These are phyloP conservation scores for Cyberlindnera sargentensis DNA, from an alignment of 805 yeast species.

Conservation along the genomic window DNA sequence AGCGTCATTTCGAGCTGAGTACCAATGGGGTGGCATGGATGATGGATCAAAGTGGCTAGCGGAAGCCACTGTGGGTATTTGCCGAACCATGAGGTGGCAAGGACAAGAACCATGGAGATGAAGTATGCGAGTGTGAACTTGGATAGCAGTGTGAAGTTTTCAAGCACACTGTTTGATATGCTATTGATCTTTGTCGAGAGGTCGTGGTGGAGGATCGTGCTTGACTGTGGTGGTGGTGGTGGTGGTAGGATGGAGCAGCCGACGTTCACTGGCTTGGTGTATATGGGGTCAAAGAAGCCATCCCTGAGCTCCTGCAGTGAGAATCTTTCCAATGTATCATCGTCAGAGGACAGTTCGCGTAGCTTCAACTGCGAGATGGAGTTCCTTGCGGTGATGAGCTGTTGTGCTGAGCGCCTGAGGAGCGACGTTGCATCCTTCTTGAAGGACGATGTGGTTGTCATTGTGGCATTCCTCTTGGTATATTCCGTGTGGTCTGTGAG, in stretches of 20 bases:
- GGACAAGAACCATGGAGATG: conserved; percentile 32
- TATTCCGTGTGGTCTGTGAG: too few species aligned
- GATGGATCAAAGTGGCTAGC: conserved; percentile 36
- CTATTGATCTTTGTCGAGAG: not conserved
- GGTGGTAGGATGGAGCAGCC: not conserved
- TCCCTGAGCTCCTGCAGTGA: conserved; percentile 39
- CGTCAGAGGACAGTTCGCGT: conserved; percentile 18
- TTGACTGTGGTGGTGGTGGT: too few species aligned
- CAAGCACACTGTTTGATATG: too few species aligned
- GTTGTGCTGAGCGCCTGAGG: too few species aligned
- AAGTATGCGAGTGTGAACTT: conserved; percentile 30
- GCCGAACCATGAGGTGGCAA: conserved; percentile 39
- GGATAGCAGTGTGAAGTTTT: conserved; percentile 13
- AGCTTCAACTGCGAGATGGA: conserved; percentile 30
- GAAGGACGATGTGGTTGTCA: too few species aligned
- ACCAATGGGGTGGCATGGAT: conserved; percentile 41
- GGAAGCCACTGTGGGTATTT: conserved; percentile 34
- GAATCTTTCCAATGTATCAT: conserved; percentile 13
- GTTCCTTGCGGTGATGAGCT: too few species aligned
- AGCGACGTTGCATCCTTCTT: too few species aligned
- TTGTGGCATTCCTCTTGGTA: too few species aligned
- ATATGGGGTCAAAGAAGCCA: conserved; percentile 43
- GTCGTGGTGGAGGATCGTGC: too few species aligned
- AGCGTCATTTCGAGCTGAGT: conserved; percentile 39
- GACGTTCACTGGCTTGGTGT: conserved; percentile 23